Evolutionary conservation across 169 alveolate species (phyloP).

Genomic region (Plasmodium adleri): DNA sequence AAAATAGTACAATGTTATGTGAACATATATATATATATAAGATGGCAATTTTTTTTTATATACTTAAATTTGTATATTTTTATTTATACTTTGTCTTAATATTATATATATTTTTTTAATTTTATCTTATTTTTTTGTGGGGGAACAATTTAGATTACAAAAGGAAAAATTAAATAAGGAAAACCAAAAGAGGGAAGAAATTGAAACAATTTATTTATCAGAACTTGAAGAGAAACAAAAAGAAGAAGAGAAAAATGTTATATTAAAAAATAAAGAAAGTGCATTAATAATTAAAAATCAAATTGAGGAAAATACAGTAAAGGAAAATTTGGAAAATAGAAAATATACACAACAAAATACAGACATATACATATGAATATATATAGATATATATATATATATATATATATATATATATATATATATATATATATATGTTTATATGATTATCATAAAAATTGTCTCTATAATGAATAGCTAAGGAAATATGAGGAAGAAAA

Average conservation of each 20-base stretch:
- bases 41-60: neutral
- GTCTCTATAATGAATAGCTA: conserved; percentile 11
- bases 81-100: neutral
- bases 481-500: conserved; percentile 61
- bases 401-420: neutral
- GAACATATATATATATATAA: neutral
- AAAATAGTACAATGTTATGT: neutral
- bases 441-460: neutral
- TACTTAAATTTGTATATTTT: neutral
- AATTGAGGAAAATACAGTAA: conserved; percentile 67
- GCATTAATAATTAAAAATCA: conserved; percentile 70
- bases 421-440: neutral
- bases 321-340: conserved; percentile 6
- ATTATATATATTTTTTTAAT: neutral
- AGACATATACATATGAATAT: neutral
- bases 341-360: neutral
- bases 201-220: conserved; percentile 55
- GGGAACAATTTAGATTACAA: conserved; percentile 16
- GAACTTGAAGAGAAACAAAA: conserved; percentile 60
- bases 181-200: conserved; percentile 48
- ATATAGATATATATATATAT: too few relatives aligned
- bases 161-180: conserved; percentile 36
- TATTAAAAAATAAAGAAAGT: conserved; percentile 63
- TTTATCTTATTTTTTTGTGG: neutral
- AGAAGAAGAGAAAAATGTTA: conserved; percentile 41